Evolutionary conservation across 2,329 filamentous ascomycete genomes (phyloP).

Genomic region (Fusarium subglutinans): DNA sequence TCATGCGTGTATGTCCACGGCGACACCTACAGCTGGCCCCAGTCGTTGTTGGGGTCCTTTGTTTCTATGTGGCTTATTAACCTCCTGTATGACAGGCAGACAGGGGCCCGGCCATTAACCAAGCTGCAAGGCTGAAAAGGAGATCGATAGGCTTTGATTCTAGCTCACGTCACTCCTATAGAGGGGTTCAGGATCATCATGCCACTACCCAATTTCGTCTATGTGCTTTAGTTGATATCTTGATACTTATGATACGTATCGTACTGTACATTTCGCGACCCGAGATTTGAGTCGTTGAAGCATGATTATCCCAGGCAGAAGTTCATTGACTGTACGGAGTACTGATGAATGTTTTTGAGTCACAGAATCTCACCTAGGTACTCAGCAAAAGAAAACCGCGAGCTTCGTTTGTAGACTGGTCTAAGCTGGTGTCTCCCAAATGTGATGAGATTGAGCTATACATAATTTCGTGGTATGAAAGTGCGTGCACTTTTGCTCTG

Average conservation of each 20-base stretch:
- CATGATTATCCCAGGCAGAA: not conserved
- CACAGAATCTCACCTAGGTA: not conserved
- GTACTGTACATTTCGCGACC: not conserved
- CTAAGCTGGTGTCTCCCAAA: not conserved
- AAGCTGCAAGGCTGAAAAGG: conserved; percentile 32
- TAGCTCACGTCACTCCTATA: conserved; percentile 17
- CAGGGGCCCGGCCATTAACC: conserved; percentile 13
- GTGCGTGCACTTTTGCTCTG: not conserved
- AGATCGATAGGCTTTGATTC: conserved; percentile 2
- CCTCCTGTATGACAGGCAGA: conserved; percentile 4
- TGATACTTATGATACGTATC: not conserved
- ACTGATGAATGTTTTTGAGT: not conserved
- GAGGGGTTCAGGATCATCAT: conserved; percentile 19
- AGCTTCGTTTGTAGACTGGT: not conserved
- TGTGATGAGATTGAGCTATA: not conserved
- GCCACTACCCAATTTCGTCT: conserved; percentile 16
- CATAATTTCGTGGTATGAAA: not conserved
- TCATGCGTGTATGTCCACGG: conserved; percentile 13
- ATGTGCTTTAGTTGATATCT: not conserved
- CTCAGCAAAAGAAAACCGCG: not conserved
- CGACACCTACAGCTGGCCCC: conserved; percentile 17
- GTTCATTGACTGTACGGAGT: not conserved
- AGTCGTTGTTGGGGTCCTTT: conserved; percentile 14
- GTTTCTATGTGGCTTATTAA: conserved; percentile 22
- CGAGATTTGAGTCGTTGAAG: not conserved